Percentiles rank a stretch among this genome's conserved stretches.
Evolutionary conservation across 1,284 basidiomycete species (phyloP).

Genomic region (Hemileia vastatrix): DNA sequence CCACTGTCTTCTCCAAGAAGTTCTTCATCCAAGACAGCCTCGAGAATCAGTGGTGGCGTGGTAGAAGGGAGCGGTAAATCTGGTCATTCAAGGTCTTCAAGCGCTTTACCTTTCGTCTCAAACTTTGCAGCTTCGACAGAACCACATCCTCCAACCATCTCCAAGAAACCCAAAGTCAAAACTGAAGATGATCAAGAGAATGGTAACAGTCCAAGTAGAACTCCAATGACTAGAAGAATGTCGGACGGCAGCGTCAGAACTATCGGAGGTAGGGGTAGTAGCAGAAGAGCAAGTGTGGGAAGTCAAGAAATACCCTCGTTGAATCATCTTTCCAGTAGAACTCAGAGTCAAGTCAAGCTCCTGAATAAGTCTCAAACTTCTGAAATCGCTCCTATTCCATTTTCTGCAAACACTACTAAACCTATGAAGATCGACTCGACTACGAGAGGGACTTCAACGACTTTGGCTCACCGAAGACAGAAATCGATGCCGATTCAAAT

Average conservation of each 20-base stretch:
- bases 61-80: not conserved
- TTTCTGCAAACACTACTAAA: too few relatives aligned
- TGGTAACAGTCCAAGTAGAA: not conserved
- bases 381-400: too few relatives aligned
- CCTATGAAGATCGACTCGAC: too few relatives aligned
- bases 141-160: not conserved
- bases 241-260: not conserved
- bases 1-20: not conserved
- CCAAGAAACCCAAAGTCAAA: not conserved
- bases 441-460: too few relatives aligned
- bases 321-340: not conserved
- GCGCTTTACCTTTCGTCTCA: not conserved
- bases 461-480: too few relatives aligned
- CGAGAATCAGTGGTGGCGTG: not conserved
- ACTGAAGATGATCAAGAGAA: not conserved
- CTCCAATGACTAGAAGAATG: not conserved
- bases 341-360: not conserved
- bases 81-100: not conserved
- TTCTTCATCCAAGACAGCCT: not conserved
- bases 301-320: not conserved
- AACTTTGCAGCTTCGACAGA: not conserved
- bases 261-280: not conserved
- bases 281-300: not conserved
- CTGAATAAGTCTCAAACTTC: not conserved
- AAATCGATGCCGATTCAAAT: too few relatives aligned